A percentile compares a stretch with the other conserved stretches of the same genome.
phyloP scores from a whole-genome alignment of 1,284 basidiomycete genomes.

The Melampsora medusae region DNA sequence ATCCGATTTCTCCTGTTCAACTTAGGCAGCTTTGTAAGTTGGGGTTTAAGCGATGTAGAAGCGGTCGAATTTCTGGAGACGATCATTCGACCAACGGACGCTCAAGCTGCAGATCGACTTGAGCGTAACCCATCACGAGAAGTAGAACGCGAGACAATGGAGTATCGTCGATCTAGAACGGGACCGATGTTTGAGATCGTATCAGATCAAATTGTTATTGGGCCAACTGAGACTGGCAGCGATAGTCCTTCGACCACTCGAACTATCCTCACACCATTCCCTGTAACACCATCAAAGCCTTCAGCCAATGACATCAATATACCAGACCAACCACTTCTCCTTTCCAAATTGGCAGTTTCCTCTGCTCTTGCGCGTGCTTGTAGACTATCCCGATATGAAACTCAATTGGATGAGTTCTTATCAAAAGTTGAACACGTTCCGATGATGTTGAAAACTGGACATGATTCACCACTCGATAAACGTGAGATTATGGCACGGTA shows the following conservation, averaged over 20 bases:
- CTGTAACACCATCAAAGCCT: background rate
- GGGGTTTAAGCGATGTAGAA: conserved; percentile 25
- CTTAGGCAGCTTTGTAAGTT: conserved; percentile 37
- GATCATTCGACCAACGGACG: conserved; percentile 10
- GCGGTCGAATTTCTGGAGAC: conserved; percentile 20
- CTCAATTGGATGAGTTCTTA: conserved; percentile 34
- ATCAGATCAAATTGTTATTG: conserved; percentile 29
- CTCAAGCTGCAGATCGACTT: background rate
- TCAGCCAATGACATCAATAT: background rate
- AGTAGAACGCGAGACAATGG: conserved; percentile 29
- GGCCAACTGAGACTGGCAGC: background rate
- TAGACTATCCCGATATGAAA: conserved; percentile 32
- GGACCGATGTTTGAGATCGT: conserved; percentile 31
- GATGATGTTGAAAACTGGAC: conserved; percentile 17
- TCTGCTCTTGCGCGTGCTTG: conserved; percentile 29
- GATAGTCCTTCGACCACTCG: background rate
- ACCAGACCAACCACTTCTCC: conserved; percentile 3
- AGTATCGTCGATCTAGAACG: conserved; percentile 24
- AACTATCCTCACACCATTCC: conserved; percentile 26
- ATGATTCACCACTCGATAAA: conserved; percentile 38
- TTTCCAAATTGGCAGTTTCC: conserved; percentile 33
- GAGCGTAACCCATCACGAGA: conserved; percentile 20
- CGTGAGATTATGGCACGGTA: conserved; percentile 33
- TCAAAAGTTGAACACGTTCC: conserved; percentile 42
- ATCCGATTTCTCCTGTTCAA: background rate